Evolutionary conservation across 345 rosid species (phyloP), one percentile per base, ranked within the genome.

Genomic region (Punica granatum): DNA sequence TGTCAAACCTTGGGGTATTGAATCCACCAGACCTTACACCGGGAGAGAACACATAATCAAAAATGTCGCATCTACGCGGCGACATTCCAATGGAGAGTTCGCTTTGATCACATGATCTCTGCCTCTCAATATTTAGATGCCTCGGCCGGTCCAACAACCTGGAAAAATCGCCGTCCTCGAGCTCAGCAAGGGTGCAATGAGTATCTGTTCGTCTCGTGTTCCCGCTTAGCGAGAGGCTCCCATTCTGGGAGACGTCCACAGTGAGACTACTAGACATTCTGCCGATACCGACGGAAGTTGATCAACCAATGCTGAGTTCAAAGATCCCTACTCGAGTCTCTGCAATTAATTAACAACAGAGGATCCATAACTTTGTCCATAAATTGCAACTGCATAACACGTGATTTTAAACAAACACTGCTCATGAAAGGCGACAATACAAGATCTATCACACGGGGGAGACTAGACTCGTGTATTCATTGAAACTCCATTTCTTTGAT

Each of bases 71-170:
- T 42, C 70, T 79, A 25, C 73, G 79, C 3, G 89, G 88, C 26
- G 90, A 84, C n/a, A 78, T 11, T 16, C 80, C 85, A 28, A 56
- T 56, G 7, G 84, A 33, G 60, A 86, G 69, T 30, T 90, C 96
- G 60, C 46, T 76, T 69, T 86, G 96, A 21, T 88, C 97, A 33
- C 72, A 86, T 13, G 97, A 94, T 65, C 84, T 77, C 70, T 86
- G 85, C 75, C 97, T 84, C 10, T 94, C 96, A 21, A 91, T 77
- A 70, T 79, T 89, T 81, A 93, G 66, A 30, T 80, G 72, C 80
- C 88, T 87, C 56, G 97, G 90, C 82, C 72, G 87, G 67, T 86
- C 97, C 34, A 75, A 64, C 66, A 88, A 67, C 86, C 79, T 89
- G 0, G 90, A 82, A 80, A 87, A 77, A 83, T 84, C 90, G 36